Evolutionary conservation across 2,329 filamentous ascomycete species (phyloP).

Genomic region (Polytolypa hystricis): DNA sequence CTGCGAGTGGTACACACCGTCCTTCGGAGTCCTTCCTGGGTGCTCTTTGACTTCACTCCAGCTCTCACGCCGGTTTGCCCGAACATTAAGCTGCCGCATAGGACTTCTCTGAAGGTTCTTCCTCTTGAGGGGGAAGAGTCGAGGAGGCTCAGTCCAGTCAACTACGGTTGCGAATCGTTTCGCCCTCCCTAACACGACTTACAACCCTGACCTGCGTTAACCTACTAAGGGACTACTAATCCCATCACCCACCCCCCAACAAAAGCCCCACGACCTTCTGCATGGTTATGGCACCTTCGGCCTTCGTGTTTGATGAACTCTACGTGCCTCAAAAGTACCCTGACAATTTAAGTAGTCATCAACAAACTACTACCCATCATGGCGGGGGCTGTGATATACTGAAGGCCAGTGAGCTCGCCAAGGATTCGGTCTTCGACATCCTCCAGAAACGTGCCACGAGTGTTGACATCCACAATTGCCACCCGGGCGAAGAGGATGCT

Average conservation of each 20-base stretch:
- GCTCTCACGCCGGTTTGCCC: constrained; percentile 39
- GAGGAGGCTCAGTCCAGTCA: constrained; percentile 93
- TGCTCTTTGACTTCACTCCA: constrained; percentile 28
- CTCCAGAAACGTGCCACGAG: constrained; percentile 73
- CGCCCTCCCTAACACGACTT: constrained; percentile 76
- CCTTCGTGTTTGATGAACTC: constrained; percentile 43
- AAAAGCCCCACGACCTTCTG: constrained; percentile 17
- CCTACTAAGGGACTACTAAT: constrained; percentile 11
- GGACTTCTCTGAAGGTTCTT: constrained; percentile 96
- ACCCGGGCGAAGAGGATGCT: constrained; percentile 87
- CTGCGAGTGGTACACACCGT: constrained; percentile 30
- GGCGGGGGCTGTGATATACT: constrained; percentile 35
- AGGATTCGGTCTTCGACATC: constrained; percentile 75
- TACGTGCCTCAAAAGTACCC: constrained; percentile 23
- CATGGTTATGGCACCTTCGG: constrained; percentile 63
- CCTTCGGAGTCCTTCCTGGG: constrained; percentile 21
- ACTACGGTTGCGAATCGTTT: constrained; percentile 82
- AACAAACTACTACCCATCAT: constrained; percentile 34
- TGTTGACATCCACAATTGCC: constrained; percentile 79
- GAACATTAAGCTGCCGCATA: constrained; percentile 97
- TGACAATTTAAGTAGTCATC: constrained; percentile 20
- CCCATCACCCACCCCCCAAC: constrained; percentile 5
- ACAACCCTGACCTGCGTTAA: constrained; percentile 14
- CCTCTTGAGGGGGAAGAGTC: constrained; percentile 99
- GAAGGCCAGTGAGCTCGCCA: constrained; percentile 44